phyloP scores from a whole-genome alignment of 306 rosid species.

The Rosa rugosa region DNA sequence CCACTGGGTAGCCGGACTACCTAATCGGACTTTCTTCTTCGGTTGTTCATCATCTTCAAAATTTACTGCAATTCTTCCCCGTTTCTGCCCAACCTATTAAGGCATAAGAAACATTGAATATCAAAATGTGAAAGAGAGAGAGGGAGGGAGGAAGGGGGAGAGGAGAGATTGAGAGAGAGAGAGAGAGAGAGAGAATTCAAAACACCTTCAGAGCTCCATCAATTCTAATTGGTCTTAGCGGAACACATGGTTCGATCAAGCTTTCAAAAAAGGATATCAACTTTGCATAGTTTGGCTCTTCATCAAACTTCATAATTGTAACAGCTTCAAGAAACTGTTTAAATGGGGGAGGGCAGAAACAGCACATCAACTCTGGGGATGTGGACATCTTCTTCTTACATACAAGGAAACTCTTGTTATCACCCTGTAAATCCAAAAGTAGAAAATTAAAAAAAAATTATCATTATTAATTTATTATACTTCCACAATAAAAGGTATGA shows the following conservation, averaged over 20 bases:
- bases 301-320: conserved; percentile 84
- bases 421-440: conserved; percentile 60
- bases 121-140: conserved; percentile 19
- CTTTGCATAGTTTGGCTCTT: conserved; percentile 89
- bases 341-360: conserved; percentile 86
- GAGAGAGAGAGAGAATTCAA: not conserved
- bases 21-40: conserved; percentile 87
- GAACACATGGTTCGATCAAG: conserved; percentile 73
- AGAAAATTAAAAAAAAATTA: conserved; percentile 1
- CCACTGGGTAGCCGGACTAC: conserved; percentile 96
- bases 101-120: conserved; percentile 11
- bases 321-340: conserved; percentile 88
- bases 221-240: conserved; percentile 76
- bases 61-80: conserved; percentile 74
- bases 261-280: conserved; percentile 78
- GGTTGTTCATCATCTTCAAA: conserved; percentile 94
- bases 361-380: conserved; percentile 89
- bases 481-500: conserved; percentile 2
- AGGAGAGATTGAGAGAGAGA: not conserved
- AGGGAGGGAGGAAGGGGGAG: not conserved
- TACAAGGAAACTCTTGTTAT: conserved; percentile 92
- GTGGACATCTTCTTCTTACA: conserved; percentile 94
- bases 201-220: conserved; percentile 93
- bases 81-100: conserved; percentile 83
- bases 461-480: conserved; percentile 15